Conservation (phyloP, 2,329 filamentous ascomycete species). For the Cladosporium sp. region DNA sequence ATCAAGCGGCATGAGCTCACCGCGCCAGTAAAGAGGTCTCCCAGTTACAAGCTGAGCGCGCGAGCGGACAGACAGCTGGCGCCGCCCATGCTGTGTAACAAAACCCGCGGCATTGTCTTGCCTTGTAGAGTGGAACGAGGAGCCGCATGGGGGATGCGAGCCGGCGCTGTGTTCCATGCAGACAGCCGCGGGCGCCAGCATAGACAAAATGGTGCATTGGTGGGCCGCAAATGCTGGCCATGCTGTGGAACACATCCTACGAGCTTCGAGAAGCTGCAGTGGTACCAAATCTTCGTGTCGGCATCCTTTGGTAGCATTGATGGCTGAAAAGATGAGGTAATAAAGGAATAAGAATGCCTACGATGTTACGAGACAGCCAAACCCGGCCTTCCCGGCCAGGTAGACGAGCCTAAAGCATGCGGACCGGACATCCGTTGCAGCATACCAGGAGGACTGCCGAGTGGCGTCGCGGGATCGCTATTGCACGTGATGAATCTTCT, state of each 20-base stretch:
- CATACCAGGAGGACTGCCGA: no score
- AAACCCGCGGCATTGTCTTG: conserved; percentile 6
- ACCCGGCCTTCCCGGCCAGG: no score
- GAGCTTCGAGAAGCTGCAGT: conserved; percentile 6
- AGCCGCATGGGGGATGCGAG: conserved; percentile 6
- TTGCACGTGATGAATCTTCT: no score
- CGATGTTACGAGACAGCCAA: no score
- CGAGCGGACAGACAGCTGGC: conserved; percentile 3
- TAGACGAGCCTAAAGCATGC: no score
- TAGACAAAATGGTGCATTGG: background rate
- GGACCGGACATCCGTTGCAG: no score
- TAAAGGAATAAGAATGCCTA: no score
- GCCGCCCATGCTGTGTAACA: conserved; percentile 9
- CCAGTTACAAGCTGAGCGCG: conserved; percentile 2
- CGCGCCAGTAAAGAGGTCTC: background rate
- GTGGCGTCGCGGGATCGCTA: no score
- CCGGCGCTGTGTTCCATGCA: background rate
- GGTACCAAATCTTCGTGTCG: background rate
- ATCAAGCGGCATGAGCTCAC: conserved; percentile 6
- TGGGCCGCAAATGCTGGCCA: background rate
- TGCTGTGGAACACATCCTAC: background rate
- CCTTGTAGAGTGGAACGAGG: conserved; percentile 3
- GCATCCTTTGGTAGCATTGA: background rate
- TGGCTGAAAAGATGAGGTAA: background rate
- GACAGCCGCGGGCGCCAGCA: background rate